Conservation (phyloP, 371 early-diverging fungal genomes). For the Mucor sp. region DNA sequence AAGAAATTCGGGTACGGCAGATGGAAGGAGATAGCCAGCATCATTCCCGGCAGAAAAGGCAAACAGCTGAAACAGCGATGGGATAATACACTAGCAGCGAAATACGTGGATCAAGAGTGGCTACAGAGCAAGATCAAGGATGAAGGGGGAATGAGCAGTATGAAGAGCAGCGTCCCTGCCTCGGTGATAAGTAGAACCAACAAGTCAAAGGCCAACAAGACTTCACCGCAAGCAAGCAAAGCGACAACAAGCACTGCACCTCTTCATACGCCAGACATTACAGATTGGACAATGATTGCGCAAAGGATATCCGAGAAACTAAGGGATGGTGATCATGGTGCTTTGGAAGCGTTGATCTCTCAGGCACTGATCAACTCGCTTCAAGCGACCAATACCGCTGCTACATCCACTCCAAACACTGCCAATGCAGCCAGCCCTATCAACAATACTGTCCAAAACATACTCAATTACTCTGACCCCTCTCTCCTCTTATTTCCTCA, state of each 20-base stretch:
- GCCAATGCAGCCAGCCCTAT: constrained; percentile 8
- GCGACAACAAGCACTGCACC: background rate
- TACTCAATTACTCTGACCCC: constrained; percentile 41
- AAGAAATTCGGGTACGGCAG: constrained; percentile 45
- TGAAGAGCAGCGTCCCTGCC: background rate
- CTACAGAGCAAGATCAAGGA: constrained; percentile 36
- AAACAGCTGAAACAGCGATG: constrained; percentile 51
- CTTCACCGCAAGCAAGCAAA: background rate
- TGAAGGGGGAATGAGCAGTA: constrained; percentile 8
- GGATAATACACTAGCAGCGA: constrained; percentile 46
- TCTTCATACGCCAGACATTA: constrained; percentile 13
- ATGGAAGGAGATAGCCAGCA: constrained; percentile 49
- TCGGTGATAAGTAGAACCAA: background rate
- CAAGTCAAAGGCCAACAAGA: background rate
- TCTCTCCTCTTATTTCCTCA: constrained; percentile 25
- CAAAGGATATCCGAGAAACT: constrained; percentile 46
- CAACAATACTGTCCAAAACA: background rate
- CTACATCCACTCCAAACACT: background rate
- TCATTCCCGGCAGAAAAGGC: constrained; percentile 45
- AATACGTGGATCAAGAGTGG: constrained; percentile 49
- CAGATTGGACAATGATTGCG: constrained; percentile 37
- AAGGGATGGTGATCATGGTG: constrained; percentile 41
- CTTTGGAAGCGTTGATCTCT: constrained; percentile 41
- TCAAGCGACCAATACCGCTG: background rate
- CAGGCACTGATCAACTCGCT: constrained; percentile 33